Base-by-base conservation (phyloP, 2,329 filamentous ascomycete genomes). In the Emmonsia crescens region DNA sequence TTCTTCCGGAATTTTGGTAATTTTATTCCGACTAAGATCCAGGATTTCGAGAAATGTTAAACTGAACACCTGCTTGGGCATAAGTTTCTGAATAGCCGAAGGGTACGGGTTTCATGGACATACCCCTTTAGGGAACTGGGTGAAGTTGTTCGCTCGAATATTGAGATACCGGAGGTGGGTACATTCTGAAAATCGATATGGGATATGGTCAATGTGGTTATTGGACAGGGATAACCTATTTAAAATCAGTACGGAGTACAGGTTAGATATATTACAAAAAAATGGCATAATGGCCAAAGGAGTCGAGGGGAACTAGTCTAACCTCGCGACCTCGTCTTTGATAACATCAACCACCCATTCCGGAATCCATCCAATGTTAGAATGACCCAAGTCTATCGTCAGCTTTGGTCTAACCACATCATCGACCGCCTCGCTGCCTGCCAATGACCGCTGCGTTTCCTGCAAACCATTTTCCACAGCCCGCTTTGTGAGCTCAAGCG, bases 41-140 rank as follows among this genome's bases (percentile, higher is more conserved):
- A 97, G 83, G 63, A 96, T 96, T 76, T 97, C 92, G 61, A 97
- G 83, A 40, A 91, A 89, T 59, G 85, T 87, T 64, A 97, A 82
- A 73, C 91, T 86, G 72, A 93, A 92, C 62, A 97, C 84, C 91
- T 96, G 71, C 14, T 66, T 58, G 69, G 61, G 52, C 68, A 61
- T 74, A 64, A 73, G 69, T 61, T 62, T 63, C 31, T 9, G 40
- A 56, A 27, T 51, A 56, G 42, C 24, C 24, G 48, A 40, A 24
- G n/a, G 36, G 0, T 31, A 56, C 6, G 24, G 16, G 3, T 42
- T 42, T 64, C 38, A 42, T 59, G 60, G 59, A 78, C 84, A 65
- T 79, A 88, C 85, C 66, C 81, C 81, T 68, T 80, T 80, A 54
- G 86, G 86, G 67, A 89, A 86, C 70, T 87, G 82, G 65, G 81